Evolutionary conservation across 2,329 filamentous ascomycete species (phyloP).

Genomic region (Rutstroemia sp.): DNA sequence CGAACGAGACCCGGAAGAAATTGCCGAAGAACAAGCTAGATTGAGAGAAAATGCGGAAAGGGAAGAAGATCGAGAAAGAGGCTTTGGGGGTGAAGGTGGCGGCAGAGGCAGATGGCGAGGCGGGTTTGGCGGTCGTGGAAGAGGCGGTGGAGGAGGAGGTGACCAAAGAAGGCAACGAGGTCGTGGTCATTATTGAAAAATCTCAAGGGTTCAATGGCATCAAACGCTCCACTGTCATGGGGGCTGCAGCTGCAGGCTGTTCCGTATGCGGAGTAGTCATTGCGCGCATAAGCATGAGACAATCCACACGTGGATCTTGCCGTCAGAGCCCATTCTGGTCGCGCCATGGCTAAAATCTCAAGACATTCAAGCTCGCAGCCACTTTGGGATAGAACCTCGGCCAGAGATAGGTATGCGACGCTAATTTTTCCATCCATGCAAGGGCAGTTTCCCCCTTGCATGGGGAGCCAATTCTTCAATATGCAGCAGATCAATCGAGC

Average conservation of each 20-base stretch:
- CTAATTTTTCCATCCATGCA: no score
- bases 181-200: constrained; percentile 10
- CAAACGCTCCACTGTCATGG: not conserved
- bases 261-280: not conserved
- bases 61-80: constrained; percentile 37
- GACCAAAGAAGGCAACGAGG: constrained; percentile 8
- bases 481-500: no score
- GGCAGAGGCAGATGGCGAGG: constrained; percentile 22
- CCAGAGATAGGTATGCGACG: no score
- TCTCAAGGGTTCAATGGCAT: not conserved
- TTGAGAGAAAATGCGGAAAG: constrained; percentile 45
- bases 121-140: constrained; percentile 18
- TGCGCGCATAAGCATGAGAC: not conserved
- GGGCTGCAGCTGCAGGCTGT: not conserved
- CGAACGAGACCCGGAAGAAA: constrained; percentile 45
- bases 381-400: no score
- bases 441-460: no score
- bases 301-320: not conserved
- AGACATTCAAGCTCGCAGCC: no score
- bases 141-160: constrained; percentile 23
- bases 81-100: constrained; percentile 23
- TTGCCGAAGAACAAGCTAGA: constrained; percentile 52
- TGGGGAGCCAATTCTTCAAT: no score
- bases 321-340: no score
- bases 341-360: no score